Base-by-base conservation (phyloP, 2,329 filamentous ascomycete genomes). In the Aspergillus alliaceus region DNA sequence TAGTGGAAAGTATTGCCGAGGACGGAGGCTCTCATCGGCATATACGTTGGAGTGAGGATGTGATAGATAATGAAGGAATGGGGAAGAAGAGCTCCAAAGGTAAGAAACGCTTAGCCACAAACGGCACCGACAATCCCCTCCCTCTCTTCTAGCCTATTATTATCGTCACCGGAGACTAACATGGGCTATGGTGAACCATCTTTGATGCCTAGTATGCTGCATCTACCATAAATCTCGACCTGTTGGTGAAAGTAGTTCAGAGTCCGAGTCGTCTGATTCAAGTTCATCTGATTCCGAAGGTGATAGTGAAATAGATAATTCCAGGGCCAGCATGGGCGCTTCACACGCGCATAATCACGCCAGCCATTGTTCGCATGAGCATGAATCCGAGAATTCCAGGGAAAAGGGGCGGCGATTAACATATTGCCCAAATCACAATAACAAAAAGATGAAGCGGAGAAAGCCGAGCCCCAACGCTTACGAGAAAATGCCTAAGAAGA, bases 51-150 rank as follows among this genome's bases (percentile, higher is more conserved):
- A 91, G 91, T 6, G 90, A 95, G 69, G 89, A 91, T 69, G 93
- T 97, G 6, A 82, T 99, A 2, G 93, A 99, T 76, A 99, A 99
- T 70, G 95, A 99, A 76, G 91, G 91, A 4, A 83, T 98, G 74
- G 92, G 92, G 7, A 90, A 90, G 76, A 99, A 98, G 79, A 93
- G 86, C 63, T 96, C 91, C 18, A 99, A 99, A 85, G 90, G 91
- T 93, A 74, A 32, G 75, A 25, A 18, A 12, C 4, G n/a, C 14
- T 42, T 34, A 32, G 12, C n/a, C 25, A 29, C 14, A 9, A 11
- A 34, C 52, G 8, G 42, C 37, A 12, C 14, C 7, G n/a, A 39
- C 11, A 32, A n/a, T n/a, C n/a, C n/a, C n/a, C n/a, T n/a, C n/a
- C n/a, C n/a, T 18, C 27, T 34, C 20, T 12, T 22, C 15, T 7